phyloP scores from a whole-genome alignment of 2,329 filamentous ascomycete genomes.

The Aschersonia sp. region DNA sequence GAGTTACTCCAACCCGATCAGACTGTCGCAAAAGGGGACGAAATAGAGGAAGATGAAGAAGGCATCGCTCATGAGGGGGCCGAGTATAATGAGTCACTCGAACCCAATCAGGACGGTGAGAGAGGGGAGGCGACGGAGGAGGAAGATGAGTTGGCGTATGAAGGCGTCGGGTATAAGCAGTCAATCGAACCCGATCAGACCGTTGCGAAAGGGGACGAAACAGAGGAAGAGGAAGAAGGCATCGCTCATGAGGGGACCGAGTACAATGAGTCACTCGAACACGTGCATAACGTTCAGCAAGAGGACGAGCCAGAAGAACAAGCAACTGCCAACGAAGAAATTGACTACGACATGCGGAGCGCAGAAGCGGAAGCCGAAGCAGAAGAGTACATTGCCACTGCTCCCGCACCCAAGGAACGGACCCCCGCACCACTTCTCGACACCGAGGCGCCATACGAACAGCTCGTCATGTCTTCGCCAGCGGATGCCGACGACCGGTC shows the following conservation, averaged over 20 bases:
- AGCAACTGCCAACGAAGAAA: neutral
- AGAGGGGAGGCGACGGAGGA: neutral
- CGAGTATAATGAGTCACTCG: neutral
- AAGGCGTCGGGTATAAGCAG: no score
- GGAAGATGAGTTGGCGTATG: neutral
- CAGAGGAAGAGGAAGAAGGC: constrained; percentile 1
- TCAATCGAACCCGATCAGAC: neutral
- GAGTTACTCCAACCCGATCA: neutral
- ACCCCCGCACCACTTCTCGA: neutral
- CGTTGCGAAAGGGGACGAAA: constrained; percentile 2
- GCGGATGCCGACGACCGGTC: neutral
- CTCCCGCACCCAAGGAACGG: neutral
- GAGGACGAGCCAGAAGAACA: neutral
- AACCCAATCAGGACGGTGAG: neutral
- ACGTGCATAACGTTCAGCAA: neutral
- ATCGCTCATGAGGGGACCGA: no score
- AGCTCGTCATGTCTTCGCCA: neutral
- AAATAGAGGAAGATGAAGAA: constrained; percentile 1
- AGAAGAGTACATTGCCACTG: constrained; percentile 1
- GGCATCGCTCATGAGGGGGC: constrained; percentile 1
- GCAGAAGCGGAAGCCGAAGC: neutral
- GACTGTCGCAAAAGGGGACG: neutral
- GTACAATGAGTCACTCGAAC: neutral
- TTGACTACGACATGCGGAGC: neutral
- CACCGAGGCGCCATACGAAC: neutral